phyloP scores from a whole-genome alignment of 2,329 filamentous ascomycete genomes.

The Fusarium burgessii region DNA sequence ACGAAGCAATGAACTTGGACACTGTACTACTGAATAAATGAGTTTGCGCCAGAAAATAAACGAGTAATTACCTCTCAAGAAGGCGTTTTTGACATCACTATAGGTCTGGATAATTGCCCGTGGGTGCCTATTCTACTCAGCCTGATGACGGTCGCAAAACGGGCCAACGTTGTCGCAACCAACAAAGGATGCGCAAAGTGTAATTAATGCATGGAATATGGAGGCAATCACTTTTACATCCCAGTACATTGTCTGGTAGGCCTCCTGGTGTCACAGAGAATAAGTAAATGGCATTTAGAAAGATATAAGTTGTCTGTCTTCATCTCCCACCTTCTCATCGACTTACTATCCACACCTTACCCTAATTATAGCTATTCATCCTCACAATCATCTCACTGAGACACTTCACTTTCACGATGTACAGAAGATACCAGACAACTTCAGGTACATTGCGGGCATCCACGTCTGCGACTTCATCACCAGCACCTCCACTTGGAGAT shows the following conservation, averaged over 20 bases:
- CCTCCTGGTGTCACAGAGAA: neutral
- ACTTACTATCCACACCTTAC: neutral
- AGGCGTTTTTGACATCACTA: too few relatives aligned
- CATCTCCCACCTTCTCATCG: neutral
- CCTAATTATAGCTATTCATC: neutral
- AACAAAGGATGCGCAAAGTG: constrained; percentile 23
- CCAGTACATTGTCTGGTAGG: neutral
- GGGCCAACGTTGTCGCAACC: constrained; percentile 8
- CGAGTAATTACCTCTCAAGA: too few relatives aligned
- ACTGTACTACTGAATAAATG: neutral
- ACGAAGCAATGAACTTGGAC: neutral
- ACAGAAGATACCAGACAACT: neutral
- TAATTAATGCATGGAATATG: constrained; percentile 12
- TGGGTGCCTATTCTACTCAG: constrained; percentile 6
- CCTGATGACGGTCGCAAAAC: neutral
- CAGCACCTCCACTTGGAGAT: constrained; percentile 39
- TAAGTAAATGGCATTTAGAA: neutral
- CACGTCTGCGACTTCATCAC: neutral
- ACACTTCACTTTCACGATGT: neutral
- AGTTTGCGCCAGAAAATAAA: too few relatives aligned
- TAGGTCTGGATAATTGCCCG: neutral
- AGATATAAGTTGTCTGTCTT: constrained; percentile 4
- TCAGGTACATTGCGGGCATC: neutral
- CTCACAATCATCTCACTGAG: neutral
- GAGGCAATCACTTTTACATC: neutral